Base-by-base conservation (phyloP, 78 protist genomes). In the Fonticula alba region DNA sequence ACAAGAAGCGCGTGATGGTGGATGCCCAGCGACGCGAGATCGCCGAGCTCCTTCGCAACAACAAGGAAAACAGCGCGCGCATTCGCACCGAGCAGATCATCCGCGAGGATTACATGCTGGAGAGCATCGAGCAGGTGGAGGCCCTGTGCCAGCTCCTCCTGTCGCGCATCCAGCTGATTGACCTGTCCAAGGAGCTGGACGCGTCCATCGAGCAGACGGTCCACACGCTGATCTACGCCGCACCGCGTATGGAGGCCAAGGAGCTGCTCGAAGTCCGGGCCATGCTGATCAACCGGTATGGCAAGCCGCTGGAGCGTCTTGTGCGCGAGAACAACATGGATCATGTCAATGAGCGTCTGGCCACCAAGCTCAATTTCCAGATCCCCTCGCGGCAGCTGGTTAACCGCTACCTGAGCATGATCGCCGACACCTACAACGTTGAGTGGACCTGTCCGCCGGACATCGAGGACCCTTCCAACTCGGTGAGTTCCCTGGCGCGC, bases 21-120 rank as follows among this genome's bases (percentile, higher is more conserved):
- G n/a, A n/a, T n/a, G n/a, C n/a, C n/a, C n/a, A n/a, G n/a, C n/a
- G n/a, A n/a, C n/a, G n/a, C n/a, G n/a, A n/a, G n/a, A n/a, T n/a
- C n/a, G n/a, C n/a, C n/a, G n/a, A n/a, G n/a, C n/a, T 68, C 36
- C 66, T 69, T 3, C 46, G 37, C 13, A 35, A 31, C 17, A 62
- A 61, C 11, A 69, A 69, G 66, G 74, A 69, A 0, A 59, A 60
- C 1, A 22, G 37, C 0, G 74, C 74, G 24, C 27, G 68, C 27
- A 60, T 69, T 46, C 63, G 37, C 50, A 49, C 41, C 20, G 74
- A 69, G 37, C 54, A 52, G 29, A 49, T 69, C 24, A 60, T 69
- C 17, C 62, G 56, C 3, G 74, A 69, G 17, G 74, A 69, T 43
- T 33, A 59, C 19, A 29, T 33, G 7, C 10, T 58, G 6, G 74